These are phyloP conservation scores for Colletotrichum somersetense DNA, from an alignment of 2,329 filamentous ascomycete genomes.

Conservation along the genomic window DNA sequence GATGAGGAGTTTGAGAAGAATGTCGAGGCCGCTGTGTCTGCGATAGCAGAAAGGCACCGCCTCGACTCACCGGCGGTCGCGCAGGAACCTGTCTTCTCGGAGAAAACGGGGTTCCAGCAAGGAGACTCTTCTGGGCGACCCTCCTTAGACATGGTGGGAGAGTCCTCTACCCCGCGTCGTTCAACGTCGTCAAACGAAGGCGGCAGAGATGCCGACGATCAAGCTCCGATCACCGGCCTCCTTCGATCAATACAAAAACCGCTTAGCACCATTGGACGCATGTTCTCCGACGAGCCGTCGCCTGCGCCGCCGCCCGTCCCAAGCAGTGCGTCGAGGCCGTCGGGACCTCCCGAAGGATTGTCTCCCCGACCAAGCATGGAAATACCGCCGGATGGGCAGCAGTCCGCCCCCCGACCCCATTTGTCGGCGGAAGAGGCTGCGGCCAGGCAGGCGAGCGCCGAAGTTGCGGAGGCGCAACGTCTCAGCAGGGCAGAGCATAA, in stretches of 20 bases:
- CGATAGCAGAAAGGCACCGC: constrained; percentile 91
- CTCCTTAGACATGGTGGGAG: constrained; percentile 44
- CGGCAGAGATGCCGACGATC: constrained; percentile 71
- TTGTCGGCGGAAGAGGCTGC: constrained; percentile 87
- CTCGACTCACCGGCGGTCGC: constrained; percentile 59
- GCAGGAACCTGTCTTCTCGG: constrained; percentile 57
- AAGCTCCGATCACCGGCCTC: constrained; percentile 84
- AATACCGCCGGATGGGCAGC: constrained; percentile 37
- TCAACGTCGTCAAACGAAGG: constrained; percentile 68
- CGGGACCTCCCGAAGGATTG: constrained; percentile 51
- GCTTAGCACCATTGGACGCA: constrained; percentile 90
- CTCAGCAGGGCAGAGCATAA: constrained; percentile 87
- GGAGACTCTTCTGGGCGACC: constrained; percentile 61
- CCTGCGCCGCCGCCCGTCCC: constrained; percentile 47
- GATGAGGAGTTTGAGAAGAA: constrained; percentile 96
- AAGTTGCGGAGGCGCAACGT: constrained; percentile 86
- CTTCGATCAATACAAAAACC: constrained; percentile 92
- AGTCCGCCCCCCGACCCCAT: constrained; percentile 47
- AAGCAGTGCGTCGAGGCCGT: constrained; percentile 53
- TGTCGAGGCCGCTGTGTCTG: constrained; percentile 95
- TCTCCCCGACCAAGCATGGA: constrained; percentile 51
- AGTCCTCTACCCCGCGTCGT: constrained; percentile 59
- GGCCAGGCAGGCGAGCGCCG: constrained; percentile 89
- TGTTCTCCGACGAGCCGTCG: constrained; percentile 80
- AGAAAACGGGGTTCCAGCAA: constrained; percentile 56